Conservation (phyloP, 345 rosid genomes). For the Camelina hispida region DNA sequence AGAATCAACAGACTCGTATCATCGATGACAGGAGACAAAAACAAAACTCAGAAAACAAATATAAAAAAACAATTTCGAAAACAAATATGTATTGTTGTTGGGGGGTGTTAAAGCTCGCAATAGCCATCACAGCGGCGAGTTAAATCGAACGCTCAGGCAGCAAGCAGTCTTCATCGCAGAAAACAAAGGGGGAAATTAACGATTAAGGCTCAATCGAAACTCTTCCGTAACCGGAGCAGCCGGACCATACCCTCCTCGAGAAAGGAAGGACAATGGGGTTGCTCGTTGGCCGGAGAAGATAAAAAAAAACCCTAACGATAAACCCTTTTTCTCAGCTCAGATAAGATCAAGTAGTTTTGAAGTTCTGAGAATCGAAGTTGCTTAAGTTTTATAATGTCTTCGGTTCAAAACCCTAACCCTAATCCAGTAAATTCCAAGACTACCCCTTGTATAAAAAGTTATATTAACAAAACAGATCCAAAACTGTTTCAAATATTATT, state of each 20-base stretch:
- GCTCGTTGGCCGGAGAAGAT: constrained; percentile 35
- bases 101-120: constrained; percentile 57
- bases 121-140: constrained; percentile 64
- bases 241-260: constrained; percentile 37
- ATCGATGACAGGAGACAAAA: background rate
- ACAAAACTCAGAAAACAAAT: background rate
- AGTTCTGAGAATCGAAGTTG: background rate
- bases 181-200: constrained; percentile 32
- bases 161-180: constrained; percentile 85
- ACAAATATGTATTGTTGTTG: background rate
- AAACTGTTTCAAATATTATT: background rate
- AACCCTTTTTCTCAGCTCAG: constrained; percentile 59
- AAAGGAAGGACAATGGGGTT: constrained; percentile 37
- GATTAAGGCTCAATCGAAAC: constrained; percentile 9
- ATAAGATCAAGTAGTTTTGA: constrained; percentile 80
- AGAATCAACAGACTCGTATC: background rate
- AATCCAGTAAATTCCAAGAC: background rate
- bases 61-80: background rate
- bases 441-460: constrained; percentile 26
- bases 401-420: constrained; percentile 21
- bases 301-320: constrained; percentile 11
- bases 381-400: constrained; percentile 17
- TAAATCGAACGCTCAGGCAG: constrained; percentile 57
- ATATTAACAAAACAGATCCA: constrained; percentile 16
- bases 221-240: constrained; percentile 53